phyloP scores from a whole-genome alignment of 495 filamentous ascomycete genomes.

The Clohesyomyces aquaticus region DNA sequence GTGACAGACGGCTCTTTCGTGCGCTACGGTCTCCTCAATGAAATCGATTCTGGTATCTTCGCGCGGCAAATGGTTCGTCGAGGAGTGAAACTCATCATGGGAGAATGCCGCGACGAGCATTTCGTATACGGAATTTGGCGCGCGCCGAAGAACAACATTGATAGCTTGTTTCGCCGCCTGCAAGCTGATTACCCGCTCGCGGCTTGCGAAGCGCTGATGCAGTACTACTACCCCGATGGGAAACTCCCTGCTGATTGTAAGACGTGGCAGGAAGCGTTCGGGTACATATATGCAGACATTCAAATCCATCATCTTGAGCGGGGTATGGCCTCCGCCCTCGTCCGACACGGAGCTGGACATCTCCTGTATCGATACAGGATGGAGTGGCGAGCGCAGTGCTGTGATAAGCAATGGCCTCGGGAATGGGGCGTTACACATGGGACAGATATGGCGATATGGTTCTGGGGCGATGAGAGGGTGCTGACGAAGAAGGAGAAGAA shows the following conservation, averaged over 20 bases:
- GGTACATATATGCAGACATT: constrained; percentile 61
- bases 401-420: constrained; percentile 48
- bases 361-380: constrained; percentile 56
- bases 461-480: constrained; percentile 57
- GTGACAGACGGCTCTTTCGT: constrained; percentile 57
- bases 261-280: constrained; percentile 58
- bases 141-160: constrained; percentile 44
- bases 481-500: constrained; percentile 52
- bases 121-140: constrained; percentile 55
- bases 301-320: constrained; percentile 54
- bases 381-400: constrained; percentile 55
- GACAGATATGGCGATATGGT: constrained; percentile 61
- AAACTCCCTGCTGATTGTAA: constrained; percentile 46
- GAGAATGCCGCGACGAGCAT: constrained; percentile 61
- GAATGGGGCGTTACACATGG: constrained; percentile 63
- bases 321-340: constrained; percentile 42
- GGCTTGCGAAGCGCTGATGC: constrained; percentile 51
- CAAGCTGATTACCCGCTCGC: constrained; percentile 57
- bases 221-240: constrained; percentile 52
- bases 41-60: constrained; percentile 56
- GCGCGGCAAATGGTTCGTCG: constrained; percentile 50
- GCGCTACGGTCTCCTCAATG: constrained; percentile 49
- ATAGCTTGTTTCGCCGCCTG: constrained; percentile 51
- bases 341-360: constrained; percentile 39
- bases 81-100: constrained; percentile 56